A percentile compares a stretch with the other conserved stretches of the same genome.
Evolutionary conservation across 2,329 filamentous ascomycete species (phyloP).

Genomic region (Xylaria sp.): DNA sequence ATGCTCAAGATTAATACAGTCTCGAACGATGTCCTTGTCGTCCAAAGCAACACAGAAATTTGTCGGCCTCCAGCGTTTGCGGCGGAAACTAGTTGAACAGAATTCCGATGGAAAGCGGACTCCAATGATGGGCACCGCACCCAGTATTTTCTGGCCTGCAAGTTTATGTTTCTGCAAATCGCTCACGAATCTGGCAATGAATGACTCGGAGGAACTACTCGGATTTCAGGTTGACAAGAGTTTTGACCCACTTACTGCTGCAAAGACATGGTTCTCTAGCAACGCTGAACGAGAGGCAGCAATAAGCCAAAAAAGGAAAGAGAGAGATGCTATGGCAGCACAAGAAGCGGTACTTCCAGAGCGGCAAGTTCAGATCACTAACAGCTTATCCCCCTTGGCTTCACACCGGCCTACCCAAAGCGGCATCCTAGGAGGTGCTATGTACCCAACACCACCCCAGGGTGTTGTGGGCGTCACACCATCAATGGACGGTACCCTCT

Average conservation of each 20-base stretch:
- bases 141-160: constrained; percentile 60
- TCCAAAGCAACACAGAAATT: constrained; percentile 51
- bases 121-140: constrained; percentile 43
- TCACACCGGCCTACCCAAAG: constrained; percentile 56
- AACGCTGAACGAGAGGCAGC: constrained; percentile 54
- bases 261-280: constrained; percentile 55
- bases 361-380: constrained; percentile 49
- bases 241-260: constrained; percentile 56
- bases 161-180: constrained; percentile 59
- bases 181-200: constrained; percentile 48
- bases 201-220: constrained; percentile 48
- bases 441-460: constrained; percentile 75
- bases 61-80: constrained; percentile 57
- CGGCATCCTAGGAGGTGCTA: constrained; percentile 54
- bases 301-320: constrained; percentile 55
- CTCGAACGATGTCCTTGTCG: constrained; percentile 54
- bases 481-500: constrained; percentile 60
- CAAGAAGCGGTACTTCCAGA: constrained; percentile 52
- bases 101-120: constrained; percentile 50
- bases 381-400: constrained; percentile 58
- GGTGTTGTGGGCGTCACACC: constrained; percentile 59
- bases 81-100: constrained; percentile 50
- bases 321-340: constrained; percentile 51
- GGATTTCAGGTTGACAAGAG: constrained; percentile 48
- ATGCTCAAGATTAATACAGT: constrained; percentile 57